phyloP scores from a whole-genome alignment of 345 rosid species.

The Leavenworthia alabamica region DNA sequence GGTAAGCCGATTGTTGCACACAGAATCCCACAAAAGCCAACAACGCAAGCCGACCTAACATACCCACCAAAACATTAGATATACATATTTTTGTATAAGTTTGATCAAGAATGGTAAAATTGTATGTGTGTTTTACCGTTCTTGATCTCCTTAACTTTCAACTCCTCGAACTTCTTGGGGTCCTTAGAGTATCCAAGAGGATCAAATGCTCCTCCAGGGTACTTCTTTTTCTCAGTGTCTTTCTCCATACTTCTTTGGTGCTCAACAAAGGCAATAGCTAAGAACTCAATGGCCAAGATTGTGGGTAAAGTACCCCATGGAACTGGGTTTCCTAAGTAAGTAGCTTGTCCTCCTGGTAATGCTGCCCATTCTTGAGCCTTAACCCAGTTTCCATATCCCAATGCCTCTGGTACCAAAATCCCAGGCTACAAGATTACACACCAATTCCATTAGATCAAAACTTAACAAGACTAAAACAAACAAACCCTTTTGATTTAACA shows the following conservation, averaged over 20 bases:
- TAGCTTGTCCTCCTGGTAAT: slow-evolving; percentile 89
- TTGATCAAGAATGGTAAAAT: slow-evolving; percentile 3
- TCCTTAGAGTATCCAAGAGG: slow-evolving; percentile 96
- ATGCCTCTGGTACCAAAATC: slow-evolving; percentile 80
- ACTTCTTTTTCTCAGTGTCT: slow-evolving; percentile 89
- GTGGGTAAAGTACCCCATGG: slow-evolving; percentile 97
- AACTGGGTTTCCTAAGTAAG: slow-evolving; percentile 87
- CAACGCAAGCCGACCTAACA: slow-evolving; percentile 74
- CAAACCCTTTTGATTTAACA: neutral
- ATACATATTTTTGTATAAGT: neutral
- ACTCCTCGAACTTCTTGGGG: slow-evolving; percentile 82
- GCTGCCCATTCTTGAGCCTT: slow-evolving; percentile 99
- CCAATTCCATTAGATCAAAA: neutral
- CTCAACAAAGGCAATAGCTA: slow-evolving; percentile 83
- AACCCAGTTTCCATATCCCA: slow-evolving; percentile 98
- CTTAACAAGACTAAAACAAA: neutral
- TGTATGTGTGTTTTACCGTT: slow-evolving; percentile 47
- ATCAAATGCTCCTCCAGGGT: slow-evolving; percentile 96
- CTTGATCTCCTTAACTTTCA: slow-evolving; percentile 90
- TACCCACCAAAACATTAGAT: slow-evolving; percentile 13
- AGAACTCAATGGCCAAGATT: slow-evolving; percentile 75
- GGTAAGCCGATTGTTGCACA: slow-evolving; percentile 94
- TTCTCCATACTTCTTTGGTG: slow-evolving; percentile 99
- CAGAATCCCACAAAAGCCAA: slow-evolving; percentile 92
- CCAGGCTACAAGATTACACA: slow-evolving; percentile 66